A percentile compares a stretch with the other conserved stretches of the same genome.
Conservation (phyloP, 352 stramenopile genomes). For the Aphanomyces euteiches region DNA sequence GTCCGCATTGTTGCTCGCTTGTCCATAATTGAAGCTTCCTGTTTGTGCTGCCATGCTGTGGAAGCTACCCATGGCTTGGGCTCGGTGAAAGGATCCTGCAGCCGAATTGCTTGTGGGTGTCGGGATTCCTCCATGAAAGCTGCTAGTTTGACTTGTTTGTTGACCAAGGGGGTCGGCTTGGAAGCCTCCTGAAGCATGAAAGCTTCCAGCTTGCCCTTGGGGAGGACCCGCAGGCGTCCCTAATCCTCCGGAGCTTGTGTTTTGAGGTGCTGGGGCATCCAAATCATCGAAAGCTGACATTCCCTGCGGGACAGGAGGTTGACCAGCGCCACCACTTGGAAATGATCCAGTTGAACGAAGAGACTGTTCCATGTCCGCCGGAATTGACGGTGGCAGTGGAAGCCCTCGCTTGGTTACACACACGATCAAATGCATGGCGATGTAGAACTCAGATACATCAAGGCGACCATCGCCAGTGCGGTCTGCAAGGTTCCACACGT, state of each 20-base stretch:
- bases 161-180: no score
- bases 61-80: no score
- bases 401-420: slow-evolving; percentile 90
- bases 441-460: slow-evolving; percentile 90
- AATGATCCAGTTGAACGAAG: slow-evolving; percentile 8
- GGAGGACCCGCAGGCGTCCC: not conserved
- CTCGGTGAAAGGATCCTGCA: no score
- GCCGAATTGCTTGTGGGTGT: no score
- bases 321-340: not conserved
- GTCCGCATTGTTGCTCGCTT: no score
- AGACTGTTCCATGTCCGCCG: slow-evolving; percentile 59
- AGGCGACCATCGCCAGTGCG: slow-evolving; percentile 88
- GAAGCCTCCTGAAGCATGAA: no score
- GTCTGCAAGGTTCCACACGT: slow-evolving; percentile 92
- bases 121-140: no score
- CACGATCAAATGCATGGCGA: slow-evolving; percentile 96
- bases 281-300: slow-evolving; percentile 27
- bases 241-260: not conserved
- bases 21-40: no score
- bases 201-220: no score
- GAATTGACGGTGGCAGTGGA: slow-evolving; percentile 63
- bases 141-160: no score
- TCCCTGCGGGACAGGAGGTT: not conserved
- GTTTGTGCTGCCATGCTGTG: no score
- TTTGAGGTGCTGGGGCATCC: not conserved